Evolutionary conservation across 2,329 filamentous ascomycete species (phyloP), one percentile per base, ranked within the genome.

Genomic region (Xylaria sp.): DNA sequence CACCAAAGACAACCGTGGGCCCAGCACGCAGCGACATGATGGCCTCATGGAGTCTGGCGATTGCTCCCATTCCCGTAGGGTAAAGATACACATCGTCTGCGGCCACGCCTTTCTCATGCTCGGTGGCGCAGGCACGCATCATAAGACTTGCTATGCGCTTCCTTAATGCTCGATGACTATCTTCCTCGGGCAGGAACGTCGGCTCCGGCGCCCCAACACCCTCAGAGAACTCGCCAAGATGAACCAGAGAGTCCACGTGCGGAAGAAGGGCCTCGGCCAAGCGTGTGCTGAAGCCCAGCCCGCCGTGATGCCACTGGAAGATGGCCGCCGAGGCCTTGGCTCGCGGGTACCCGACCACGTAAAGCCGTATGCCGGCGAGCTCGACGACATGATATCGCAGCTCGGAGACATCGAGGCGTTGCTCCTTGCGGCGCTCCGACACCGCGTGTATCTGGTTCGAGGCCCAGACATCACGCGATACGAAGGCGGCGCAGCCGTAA

Each of bases 31-130:
- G 72, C 31, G 75, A 72, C 2, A 78, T 67, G 10, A 87, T 72
- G 2, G 79, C 76, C 48, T 79, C 78, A 42, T 83, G 83, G 1
- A 81, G 68, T 28, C 81, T 76, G 63, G 82, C 85, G 11, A 89
- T 82, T 82, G 31, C 83, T 80, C 0, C 82, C 86, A 89, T 89
- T 31, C 87, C 87, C 0, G 66, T 66, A 33, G 83, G 81, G 72
- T 85, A 88, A 23, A 89, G 77, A 59, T 81, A 87, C 0, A 89
- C 81, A 68, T 89, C 85, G 3, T 78, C 77, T 4, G 71, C 64
- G 0, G n/a, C 63, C 0, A 79, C 75, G 6, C 59, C 42, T 57
- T 71, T 71, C 59, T 71, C 63, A n/a, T 74, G 72, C 6, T 71
- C 71, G 0, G 79, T 74, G 28, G 78, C 74, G 1, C 82, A 76